Conservation (phyloP, 257 asterid species). For the Coffea eugenioides region DNA sequence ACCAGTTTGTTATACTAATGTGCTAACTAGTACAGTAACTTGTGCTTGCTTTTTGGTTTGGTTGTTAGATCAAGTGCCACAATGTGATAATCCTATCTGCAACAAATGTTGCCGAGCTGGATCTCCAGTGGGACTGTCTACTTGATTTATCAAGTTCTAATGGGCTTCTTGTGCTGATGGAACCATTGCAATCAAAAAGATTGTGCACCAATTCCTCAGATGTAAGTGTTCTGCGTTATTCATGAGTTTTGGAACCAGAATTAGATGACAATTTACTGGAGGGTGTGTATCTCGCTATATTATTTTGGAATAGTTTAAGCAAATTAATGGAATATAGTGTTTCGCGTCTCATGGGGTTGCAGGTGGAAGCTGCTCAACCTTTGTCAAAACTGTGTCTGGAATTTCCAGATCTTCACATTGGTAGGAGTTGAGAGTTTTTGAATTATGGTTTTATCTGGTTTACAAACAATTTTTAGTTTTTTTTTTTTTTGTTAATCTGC, state of each 20-base stretch:
- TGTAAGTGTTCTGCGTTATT: slow-evolving; percentile 36
- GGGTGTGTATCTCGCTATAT: neutral
- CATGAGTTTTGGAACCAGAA: neutral
- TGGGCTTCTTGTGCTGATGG: slow-evolving; percentile 38
- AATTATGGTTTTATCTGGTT: neutral
- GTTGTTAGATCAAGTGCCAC: slow-evolving; percentile 73
- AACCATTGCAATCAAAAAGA: slow-evolving; percentile 58
- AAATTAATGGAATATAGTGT: neutral
- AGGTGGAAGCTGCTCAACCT: slow-evolving; percentile 80
- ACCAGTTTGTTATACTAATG: neutral
- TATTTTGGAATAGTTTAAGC: neutral
- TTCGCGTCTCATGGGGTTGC: slow-evolving; percentile 16
- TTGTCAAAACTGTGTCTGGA: slow-evolving; percentile 53
- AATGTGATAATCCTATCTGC: slow-evolving; percentile 76
- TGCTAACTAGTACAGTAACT: neutral
- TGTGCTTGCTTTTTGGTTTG: neutral
- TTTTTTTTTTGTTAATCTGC: neutral
- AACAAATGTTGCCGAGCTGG: slow-evolving; percentile 66
- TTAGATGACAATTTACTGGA: neutral
- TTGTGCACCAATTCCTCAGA: slow-evolving; percentile 54
- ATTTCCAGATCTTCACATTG: slow-evolving; percentile 68
- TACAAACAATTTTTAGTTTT: neutral
- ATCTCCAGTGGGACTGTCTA: slow-evolving; percentile 71
- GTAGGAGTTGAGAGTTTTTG: slow-evolving; percentile 33
- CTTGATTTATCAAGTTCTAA: slow-evolving; percentile 46